Percentiles rank a stretch among this genome's conserved stretches.
Conservation (phyloP, 495 filamentous ascomycete species). For the Tirmania nivea region DNA sequence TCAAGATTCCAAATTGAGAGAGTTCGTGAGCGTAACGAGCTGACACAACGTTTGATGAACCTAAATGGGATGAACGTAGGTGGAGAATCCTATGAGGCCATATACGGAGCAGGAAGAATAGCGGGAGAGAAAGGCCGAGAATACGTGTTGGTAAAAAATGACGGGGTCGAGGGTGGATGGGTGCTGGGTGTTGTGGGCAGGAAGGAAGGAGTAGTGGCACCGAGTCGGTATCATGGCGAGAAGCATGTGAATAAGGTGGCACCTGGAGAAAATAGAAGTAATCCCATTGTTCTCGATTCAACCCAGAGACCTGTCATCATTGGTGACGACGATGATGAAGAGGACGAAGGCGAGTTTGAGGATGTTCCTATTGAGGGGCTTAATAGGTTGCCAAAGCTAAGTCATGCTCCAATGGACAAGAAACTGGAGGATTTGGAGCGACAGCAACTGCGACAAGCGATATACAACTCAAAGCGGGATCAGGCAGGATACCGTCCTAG, state of each 20-base stretch:
- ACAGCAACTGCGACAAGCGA: slow-evolving; percentile 18
- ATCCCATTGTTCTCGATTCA: slow-evolving; percentile 76
- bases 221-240: neutral
- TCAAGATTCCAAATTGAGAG: slow-evolving; percentile 89
- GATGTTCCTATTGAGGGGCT: slow-evolving; percentile 89
- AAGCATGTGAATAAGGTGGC: neutral
- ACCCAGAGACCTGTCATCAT: slow-evolving; percentile 28
- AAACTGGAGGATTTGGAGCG: slow-evolving; percentile 24
- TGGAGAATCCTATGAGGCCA: slow-evolving; percentile 19
- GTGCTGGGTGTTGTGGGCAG: slow-evolving; percentile 70
- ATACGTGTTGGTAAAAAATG: slow-evolving; percentile 90
- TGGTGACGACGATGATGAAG: slow-evolving; percentile 24
- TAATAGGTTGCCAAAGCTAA: slow-evolving; percentile 57
- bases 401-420: slow-evolving; percentile 9
- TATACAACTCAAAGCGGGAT: slow-evolving; percentile 24
- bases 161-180: slow-evolving; percentile 90
- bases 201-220: slow-evolving; percentile 39
- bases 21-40: slow-evolving; percentile 70
- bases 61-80: slow-evolving; percentile 70
- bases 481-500: slow-evolving; percentile 1
- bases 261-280: slow-evolving; percentile 20
- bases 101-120: slow-evolving; percentile 28
- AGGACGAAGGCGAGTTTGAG: slow-evolving; percentile 59
- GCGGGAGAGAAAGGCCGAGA: slow-evolving; percentile 79
- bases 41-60: slow-evolving; percentile 93